Base-by-base conservation (phyloP, 192 early-diverging fungal species). In the Coemansia sp. region DNA sequence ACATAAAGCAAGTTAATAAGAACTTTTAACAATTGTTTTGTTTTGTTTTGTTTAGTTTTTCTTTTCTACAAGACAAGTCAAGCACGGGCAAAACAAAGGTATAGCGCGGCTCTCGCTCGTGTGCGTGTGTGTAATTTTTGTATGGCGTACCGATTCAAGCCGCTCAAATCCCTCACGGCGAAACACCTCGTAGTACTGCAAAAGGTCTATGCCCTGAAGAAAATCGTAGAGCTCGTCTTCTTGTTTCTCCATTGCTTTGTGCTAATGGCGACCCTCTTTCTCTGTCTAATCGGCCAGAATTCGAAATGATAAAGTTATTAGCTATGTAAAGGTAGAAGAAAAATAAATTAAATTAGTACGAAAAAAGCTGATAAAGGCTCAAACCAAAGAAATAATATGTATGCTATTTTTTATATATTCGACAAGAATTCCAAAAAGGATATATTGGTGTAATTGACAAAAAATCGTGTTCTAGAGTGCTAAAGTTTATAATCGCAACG, bases 91-190 rank as follows among this genome's bases (percentile, higher is more conserved):
- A 22, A 8, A 12, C 31, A 25, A 8, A 8, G 34, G 34, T 36
- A 36, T 36, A 36, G 34, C 8, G 8, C 4, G 4, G 8, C 34
- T 36, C 8, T 36, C 8, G n/a, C n/a, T n/a, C n/a, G n/a, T n/a
- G n/a, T n/a, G n/a, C n/a, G n/a, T n/a, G n/a, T n/a, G n/a, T n/a
- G n/a, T n/a, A n/a, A n/a, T n/a, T 38, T 38, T 38, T 7, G 10
- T 16, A 45, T 45, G 42, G 12, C 77, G n/a, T 80, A 80, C 77
- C 68, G 77, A 69, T 34, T 80, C 72, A 2, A 80, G 42, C 17
- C 72, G 58, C 56, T 80, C 77, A 59, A 80, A 80, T 12, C 77
- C 77, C 22, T 80, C 77, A 58, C 72, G 77, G 12, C 68, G 20
- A 67, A 80, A 80, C 16, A 72, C 61, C 5, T 80, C 72, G 20